These are phyloP conservation scores for Telopea speciosissima DNA, from an alignment of 177 flowering plant species.

Conservation along the genomic window DNA sequence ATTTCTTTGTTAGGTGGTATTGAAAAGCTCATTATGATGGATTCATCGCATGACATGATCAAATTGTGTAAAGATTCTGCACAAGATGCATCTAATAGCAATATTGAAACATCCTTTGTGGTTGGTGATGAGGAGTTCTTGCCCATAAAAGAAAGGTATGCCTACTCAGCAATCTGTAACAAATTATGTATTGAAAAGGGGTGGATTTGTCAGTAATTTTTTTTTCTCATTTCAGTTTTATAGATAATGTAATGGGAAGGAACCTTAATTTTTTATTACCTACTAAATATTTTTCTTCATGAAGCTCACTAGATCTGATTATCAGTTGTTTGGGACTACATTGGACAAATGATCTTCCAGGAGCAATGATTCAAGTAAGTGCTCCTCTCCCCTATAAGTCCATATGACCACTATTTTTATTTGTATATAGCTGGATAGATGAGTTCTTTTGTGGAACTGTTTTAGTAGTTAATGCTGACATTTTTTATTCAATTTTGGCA, in stretches of 20 bases:
- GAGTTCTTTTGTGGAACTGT: neutral
- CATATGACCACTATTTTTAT: neutral
- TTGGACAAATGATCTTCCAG: conserved; percentile 99
- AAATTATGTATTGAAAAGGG: neutral
- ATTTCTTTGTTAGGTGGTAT: conserved; percentile 51
- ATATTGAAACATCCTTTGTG: conserved; percentile 60
- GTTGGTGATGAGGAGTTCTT: conserved; percentile 95
- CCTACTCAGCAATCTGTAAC: neutral
- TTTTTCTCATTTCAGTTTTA: neutral
- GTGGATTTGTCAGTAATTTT: neutral
- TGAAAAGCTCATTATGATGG: conserved; percentile 85
- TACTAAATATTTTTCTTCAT: conserved; percentile 9
- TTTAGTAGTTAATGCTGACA: conserved; percentile 3
- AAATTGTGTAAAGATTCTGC: conserved; percentile 51
- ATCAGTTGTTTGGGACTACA: conserved; percentile 96
- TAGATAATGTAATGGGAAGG: neutral
- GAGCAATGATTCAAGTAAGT: conserved; percentile 91
- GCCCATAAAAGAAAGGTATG: conserved; percentile 80
- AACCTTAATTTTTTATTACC: neutral
- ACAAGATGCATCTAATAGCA: conserved; percentile 23
- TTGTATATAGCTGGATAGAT: neutral
- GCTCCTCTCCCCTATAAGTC: neutral
- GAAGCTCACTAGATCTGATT: conserved; percentile 77
- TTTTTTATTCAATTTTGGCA: conserved; percentile 32
- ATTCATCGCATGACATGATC: conserved; percentile 77